Conservation (phyloP, 2,329 filamentous ascomycete genomes). For the Westerdykella ornata region DNA sequence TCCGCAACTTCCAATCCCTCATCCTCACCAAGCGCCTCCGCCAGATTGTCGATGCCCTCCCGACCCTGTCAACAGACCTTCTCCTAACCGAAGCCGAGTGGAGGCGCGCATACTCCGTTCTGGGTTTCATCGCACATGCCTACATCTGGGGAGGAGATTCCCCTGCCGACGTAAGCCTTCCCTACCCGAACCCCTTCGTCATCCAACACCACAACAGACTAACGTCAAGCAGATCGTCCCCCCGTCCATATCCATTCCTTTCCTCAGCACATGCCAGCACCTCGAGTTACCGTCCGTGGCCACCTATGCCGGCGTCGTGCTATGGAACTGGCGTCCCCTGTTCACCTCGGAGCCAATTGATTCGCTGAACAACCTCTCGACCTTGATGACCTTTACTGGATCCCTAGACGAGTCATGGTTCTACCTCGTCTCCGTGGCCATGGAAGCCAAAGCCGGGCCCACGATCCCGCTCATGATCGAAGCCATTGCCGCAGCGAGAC, state of each 20-base stretch:
- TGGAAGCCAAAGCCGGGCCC: conserved; percentile 83
- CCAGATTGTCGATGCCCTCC: conserved; percentile 70
- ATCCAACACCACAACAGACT: conserved; percentile 8
- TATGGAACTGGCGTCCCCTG: conserved; percentile 96
- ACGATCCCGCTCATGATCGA: conserved; percentile 83
- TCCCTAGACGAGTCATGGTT: conserved; percentile 98
- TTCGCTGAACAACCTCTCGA: conserved; percentile 78
- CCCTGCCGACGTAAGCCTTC: conserved; percentile 57
- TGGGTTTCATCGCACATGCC: conserved; percentile 73
- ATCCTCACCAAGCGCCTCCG: conserved; percentile 80
- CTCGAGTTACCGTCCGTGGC: conserved; percentile 88
- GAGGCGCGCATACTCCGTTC: conserved; percentile 74
- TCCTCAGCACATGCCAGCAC: conserved; percentile 67
- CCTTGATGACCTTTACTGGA: conserved; percentile 84
- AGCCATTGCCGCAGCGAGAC: conserved; percentile 73
- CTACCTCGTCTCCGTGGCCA: conserved; percentile 89
- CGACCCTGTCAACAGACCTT: conserved; percentile 73
- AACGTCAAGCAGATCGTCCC: conserved; percentile 54
- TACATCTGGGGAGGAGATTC: conserved; percentile 84
- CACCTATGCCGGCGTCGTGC: conserved; percentile 81
- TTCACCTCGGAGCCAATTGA: conserved; percentile 78
- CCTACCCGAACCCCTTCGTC: conserved; percentile 1
- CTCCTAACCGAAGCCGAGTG: conserved; percentile 83
- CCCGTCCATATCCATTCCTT: conserved; percentile 72
- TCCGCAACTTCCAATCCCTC: conserved; percentile 77